These are phyloP conservation scores for Candida boidinii DNA, from an alignment of 805 yeast genomes.

Conservation along the genomic window DNA sequence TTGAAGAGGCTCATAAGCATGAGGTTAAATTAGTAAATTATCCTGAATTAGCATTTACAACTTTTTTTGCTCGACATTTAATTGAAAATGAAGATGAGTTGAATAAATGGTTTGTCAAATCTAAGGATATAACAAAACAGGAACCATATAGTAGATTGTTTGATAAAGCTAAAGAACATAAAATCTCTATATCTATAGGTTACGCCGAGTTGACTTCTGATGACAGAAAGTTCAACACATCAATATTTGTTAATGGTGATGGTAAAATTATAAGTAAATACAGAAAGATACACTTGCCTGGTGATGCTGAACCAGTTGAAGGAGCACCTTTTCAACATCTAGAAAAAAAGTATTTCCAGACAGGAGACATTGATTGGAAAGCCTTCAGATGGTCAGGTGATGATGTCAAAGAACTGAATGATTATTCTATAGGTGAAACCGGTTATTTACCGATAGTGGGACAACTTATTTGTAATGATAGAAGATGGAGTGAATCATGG, in stretches of 20 bases:
- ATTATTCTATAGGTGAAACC: too few species aligned
- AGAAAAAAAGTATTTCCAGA: constrained; percentile 29
- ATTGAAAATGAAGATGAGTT: constrained; percentile 26
- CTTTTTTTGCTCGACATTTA: constrained; percentile 28
- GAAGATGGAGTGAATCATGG: constrained; percentile 34
- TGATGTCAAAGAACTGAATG: too few species aligned
- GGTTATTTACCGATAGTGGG: constrained; percentile 28
- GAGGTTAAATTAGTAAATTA: constrained; percentile 27
- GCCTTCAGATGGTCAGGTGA: constrained; percentile 27
- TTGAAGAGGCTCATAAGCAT: constrained; percentile 20
- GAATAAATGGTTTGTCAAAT: constrained; percentile 26
- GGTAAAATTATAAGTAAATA: constrained; percentile 24
- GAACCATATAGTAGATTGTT: constrained; percentile 25
- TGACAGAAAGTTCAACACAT: constrained; percentile 27
- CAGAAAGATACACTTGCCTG: constrained; percentile 30
- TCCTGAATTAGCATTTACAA: constrained; percentile 27
- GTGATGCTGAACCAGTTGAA: constrained; percentile 24
- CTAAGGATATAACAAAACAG: constrained; percentile 23
- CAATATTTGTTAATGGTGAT: constrained; percentile 22
- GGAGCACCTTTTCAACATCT: constrained; percentile 26
- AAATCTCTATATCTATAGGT: constrained; percentile 26
- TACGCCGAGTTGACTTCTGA: constrained; percentile 30
- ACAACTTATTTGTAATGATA: constrained; percentile 29
- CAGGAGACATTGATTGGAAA: constrained; percentile 27
- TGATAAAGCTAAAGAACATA: constrained; percentile 20